These are phyloP conservation scores for Sugiyamaella novakii DNA, from an alignment of 1,139 yeast species.

Conservation along the genomic window DNA sequence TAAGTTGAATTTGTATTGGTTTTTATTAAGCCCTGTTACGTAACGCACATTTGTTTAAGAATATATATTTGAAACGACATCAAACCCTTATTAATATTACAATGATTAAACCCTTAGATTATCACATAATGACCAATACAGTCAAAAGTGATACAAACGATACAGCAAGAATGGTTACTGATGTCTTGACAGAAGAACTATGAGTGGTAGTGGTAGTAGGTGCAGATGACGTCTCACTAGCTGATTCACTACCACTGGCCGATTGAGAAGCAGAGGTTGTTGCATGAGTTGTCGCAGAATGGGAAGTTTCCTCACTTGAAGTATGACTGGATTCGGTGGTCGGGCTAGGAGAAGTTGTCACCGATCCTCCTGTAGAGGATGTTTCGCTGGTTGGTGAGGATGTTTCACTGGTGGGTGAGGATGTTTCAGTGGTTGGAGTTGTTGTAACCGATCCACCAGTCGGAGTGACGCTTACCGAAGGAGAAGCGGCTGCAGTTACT, in stretches of 20 bases:
- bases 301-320: slow-evolving; percentile 3
- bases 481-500: not conserved
- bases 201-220: not conserved
- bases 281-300: not conserved
- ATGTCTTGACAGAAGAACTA: slow-evolving; percentile 1
- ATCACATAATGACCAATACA: not conserved
- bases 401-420: not conserved
- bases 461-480: not conserved
- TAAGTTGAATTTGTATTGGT: too few species aligned
- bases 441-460: not conserved
- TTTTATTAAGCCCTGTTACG: too few species aligned
- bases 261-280: slow-evolving; percentile 1
- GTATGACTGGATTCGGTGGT: not conserved
- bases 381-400: not conserved
- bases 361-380: not conserved
- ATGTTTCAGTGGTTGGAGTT: not conserved
- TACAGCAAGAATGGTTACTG: not conserved
- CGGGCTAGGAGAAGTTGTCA: not conserved
- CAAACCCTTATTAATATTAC: too few species aligned
- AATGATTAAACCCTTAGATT: too few species aligned
- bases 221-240: not conserved
- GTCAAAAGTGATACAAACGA: slow-evolving; percentile 2
- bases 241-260: slow-evolving; percentile 5
- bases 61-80: too few species aligned
- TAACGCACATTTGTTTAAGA: too few species aligned